Base-by-base conservation (phyloP, 2,329 filamentous ascomycete genomes). In the Aquanectria penicillioides region DNA sequence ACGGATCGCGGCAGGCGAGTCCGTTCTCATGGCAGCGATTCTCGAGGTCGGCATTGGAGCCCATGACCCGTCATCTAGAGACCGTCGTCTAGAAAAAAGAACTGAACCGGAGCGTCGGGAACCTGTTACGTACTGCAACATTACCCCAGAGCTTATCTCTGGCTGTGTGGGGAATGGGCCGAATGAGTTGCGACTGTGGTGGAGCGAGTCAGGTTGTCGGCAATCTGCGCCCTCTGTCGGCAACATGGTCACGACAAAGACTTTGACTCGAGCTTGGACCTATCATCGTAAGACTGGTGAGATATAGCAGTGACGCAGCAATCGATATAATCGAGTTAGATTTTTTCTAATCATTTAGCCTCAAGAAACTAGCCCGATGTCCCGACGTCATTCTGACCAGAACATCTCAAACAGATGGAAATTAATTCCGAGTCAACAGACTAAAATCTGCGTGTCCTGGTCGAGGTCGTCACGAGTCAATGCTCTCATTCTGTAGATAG, bases 1-100 rank as follows among this genome's bases (percentile, higher is more conserved):
- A 15, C 58, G 61, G 13, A 59, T 49, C 10, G 56, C 52, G 15
- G 57, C 29, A 13, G 57, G 49, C 23, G 55, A 62, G 40, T 51
- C 50, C 54, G 54, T 61, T 10, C 29, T 36, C 17, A 10, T 17
- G 11, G 40, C 29, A 28, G 31, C 8, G 12, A n/a, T 38, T 25
- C 26, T 26, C 15, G 23, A 31, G 49, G n/a, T 8, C 20, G 37
- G 36, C 48, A 51, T 41, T n/a, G 48, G 23, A 15, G 40, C 40
- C 7, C 36, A 33, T 41, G 11, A 33, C 41, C 26, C 41, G 33
- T 40, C 26, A 20, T 37, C 33, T n/a, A 25, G 23, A 37, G 33
- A 47, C 23, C 10, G 34, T 13, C 31, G 38, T n/a, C 29, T 11
- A 11, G 29, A n/a, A n/a, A n/a, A n/a, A n/a, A n/a, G n/a, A n/a